Base-by-base conservation (phyloP, 1,139 yeast species). In the Blastobotrys aristatus region DNA sequence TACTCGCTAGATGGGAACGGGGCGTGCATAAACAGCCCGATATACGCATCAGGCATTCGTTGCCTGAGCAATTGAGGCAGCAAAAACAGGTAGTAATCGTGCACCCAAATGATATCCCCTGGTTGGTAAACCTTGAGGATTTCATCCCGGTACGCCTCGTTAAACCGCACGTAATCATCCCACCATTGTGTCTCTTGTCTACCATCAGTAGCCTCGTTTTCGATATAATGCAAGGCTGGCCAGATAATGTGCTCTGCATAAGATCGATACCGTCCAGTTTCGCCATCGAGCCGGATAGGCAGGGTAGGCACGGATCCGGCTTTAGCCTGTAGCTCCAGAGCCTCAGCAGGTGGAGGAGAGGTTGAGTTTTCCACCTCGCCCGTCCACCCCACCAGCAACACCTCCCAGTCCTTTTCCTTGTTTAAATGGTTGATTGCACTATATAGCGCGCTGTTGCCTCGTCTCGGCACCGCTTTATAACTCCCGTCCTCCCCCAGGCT, bases 81-180 rank as follows among this genome's bases (percentile, higher is more conserved):
- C 48, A 92, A 69, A 56, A 90, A 68, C 53, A 92, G 71, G 61
- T 92, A 89, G 68, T 89, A 90, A 69, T 92, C 98, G 69, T 92
- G 97, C 53, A 92, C 76, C 96, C 97, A 88, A 52, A 92, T 84
- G 44, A 94, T 76, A 64, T 92, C 99, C 40, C 98, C 98, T 2
- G 92, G 89, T 55, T 79, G 70, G 64, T 89, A 92, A 35, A 86
- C 74, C 43, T 76, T 72, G 56, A 80, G 75, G 55, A 92, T 82
- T 57, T 79, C 84, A 53, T 86, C 80, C 46, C 94, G 88, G 64
- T 86, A 92, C 6, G 90, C 90, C 65, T 89, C 96, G 65, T 94
- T 92, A 68, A 89, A 83, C 61, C 77, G 80, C 46, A 88, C 95
- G 62, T 92, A 94, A 63, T 87, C 95, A 61, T 82, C 77, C 97